A percentile compares a stretch with the other conserved stretches of the same genome.
These are phyloP conservation scores for Thermomucor indicae-seudaticae DNA, from an alignment of 371 early-diverging fungal species.

Conservation along the genomic window DNA sequence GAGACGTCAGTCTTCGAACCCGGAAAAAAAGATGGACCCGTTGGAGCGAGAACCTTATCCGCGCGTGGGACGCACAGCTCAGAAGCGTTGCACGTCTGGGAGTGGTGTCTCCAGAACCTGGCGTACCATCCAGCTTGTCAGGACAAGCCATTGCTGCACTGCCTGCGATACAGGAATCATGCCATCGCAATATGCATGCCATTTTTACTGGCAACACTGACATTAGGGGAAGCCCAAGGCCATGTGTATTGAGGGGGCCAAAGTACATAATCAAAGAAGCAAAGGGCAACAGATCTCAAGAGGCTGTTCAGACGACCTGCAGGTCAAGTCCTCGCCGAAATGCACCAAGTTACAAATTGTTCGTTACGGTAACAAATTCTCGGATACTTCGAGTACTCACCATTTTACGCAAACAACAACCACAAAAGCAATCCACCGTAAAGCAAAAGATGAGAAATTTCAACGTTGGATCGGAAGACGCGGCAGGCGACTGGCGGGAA, in stretches of 20 bases:
- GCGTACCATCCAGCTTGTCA: slow-evolving; percentile 5
- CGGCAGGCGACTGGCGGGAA: slow-evolving; percentile 17
- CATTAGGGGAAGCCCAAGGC: slow-evolving; percentile 1
- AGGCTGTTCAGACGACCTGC: background rate
- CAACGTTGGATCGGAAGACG: slow-evolving; percentile 36
- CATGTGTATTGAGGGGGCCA: too few relatives aligned
- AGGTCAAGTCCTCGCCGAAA: slow-evolving; percentile 2
- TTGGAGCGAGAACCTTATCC: slow-evolving; percentile 33
- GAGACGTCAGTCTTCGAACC: slow-evolving; percentile 5
- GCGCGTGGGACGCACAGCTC: slow-evolving; percentile 22
- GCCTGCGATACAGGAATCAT: slow-evolving; percentile 4
- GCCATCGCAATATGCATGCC: slow-evolving; percentile 15
- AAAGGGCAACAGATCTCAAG: too few relatives aligned
- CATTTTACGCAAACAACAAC: slow-evolving; percentile 19
- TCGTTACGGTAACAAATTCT: slow-evolving; percentile 11
- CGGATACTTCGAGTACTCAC: slow-evolving; percentile 32
- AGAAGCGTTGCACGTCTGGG: slow-evolving; percentile 26
- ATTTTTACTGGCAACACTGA: slow-evolving; percentile 37
- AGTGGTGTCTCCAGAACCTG: slow-evolving; percentile 16
- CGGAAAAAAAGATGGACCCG: slow-evolving; percentile 37
- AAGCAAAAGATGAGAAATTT: slow-evolving; percentile 26
- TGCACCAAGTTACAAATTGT: slow-evolving; percentile 14
- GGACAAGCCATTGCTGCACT: background rate
- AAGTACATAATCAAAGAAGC: too few relatives aligned
- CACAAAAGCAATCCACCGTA: slow-evolving; percentile 2